phyloP scores from a whole-genome alignment of 164 flowering plant genomes.

The Buxus sempervirens region DNA sequence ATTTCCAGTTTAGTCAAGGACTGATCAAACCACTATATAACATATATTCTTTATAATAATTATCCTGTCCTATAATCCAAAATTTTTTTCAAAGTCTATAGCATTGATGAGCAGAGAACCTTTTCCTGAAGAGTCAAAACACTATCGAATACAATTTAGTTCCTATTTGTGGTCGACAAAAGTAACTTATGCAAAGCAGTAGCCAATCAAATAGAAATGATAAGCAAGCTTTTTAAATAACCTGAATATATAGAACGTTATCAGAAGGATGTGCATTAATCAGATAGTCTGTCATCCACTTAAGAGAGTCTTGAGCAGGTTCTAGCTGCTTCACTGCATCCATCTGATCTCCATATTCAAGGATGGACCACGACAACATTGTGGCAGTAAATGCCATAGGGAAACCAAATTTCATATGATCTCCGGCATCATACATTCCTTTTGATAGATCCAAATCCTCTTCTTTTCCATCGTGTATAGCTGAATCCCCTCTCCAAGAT shows the following conservation, averaged over 20 bases:
- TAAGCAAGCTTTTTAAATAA: conserved; percentile 7
- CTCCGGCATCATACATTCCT: conserved; percentile 99
- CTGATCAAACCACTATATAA: too few species aligned
- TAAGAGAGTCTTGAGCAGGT: conserved; percentile 75
- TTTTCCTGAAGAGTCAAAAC: background rate
- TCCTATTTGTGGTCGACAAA: background rate
- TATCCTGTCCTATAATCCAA: background rate
- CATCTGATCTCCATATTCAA: conserved; percentile 99
- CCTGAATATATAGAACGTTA: conserved; percentile 90
- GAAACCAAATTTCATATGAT: conserved; percentile 85
- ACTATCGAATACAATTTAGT: background rate
- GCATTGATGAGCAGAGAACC: background rate
- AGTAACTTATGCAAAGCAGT: background rate
- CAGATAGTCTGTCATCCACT: conserved; percentile 93
- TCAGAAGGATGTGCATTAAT: conserved; percentile 68
- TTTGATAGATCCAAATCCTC: conserved; percentile 69
- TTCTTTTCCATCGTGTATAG: conserved; percentile 60
- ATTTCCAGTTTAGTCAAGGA: too few species aligned
- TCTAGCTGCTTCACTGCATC: conserved; percentile 58
- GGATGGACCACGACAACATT: conserved; percentile 85
- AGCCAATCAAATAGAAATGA: background rate
- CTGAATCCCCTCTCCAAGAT: conserved; percentile 87
- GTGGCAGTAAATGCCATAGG: conserved; percentile 98
- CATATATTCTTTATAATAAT: background rate
- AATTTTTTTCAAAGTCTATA: too few species aligned